These are phyloP conservation scores for Trichomonas gallinae DNA, from an alignment of 208 protist species.

Conservation along the genomic window DNA sequence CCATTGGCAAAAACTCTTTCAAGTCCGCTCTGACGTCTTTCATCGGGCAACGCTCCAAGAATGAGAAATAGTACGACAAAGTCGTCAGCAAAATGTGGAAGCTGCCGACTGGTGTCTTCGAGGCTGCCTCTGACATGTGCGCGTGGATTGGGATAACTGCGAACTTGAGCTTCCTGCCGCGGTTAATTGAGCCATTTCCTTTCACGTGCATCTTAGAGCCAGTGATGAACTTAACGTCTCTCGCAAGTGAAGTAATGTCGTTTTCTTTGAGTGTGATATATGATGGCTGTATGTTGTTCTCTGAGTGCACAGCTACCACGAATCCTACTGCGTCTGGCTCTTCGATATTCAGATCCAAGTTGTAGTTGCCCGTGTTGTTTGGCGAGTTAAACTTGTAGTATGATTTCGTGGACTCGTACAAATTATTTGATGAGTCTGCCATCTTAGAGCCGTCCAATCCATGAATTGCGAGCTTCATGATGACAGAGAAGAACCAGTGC, in stretches of 20 bases:
- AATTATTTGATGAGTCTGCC: neutral
- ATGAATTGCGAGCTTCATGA: neutral
- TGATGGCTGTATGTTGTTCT: neutral
- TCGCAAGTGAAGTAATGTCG: neutral
- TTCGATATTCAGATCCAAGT: neutral
- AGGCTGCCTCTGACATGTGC: neutral
- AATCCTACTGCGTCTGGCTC: neutral
- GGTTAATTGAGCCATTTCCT: neutral
- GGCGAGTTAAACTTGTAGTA: neutral
- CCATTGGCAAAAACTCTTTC: neutral
- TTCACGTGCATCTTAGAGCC: neutral
- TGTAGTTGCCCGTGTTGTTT: neutral
- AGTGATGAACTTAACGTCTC: neutral
- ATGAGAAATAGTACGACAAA: neutral
- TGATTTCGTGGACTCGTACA: neutral
- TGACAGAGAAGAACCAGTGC: neutral
- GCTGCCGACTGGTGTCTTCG: neutral
- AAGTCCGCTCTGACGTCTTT: neutral
- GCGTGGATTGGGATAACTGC: neutral
- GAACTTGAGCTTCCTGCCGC: neutral
- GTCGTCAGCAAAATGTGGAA: neutral
- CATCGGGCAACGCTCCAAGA: neutral
- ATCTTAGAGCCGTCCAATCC: neutral
- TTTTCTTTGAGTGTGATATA: neutral
- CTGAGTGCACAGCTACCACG: neutral